Percentiles rank a stretch among this genome's conserved stretches.
Conservation (phyloP, 2,329 filamentous ascomycete genomes). For the Neodidymelliopsis sp. region DNA sequence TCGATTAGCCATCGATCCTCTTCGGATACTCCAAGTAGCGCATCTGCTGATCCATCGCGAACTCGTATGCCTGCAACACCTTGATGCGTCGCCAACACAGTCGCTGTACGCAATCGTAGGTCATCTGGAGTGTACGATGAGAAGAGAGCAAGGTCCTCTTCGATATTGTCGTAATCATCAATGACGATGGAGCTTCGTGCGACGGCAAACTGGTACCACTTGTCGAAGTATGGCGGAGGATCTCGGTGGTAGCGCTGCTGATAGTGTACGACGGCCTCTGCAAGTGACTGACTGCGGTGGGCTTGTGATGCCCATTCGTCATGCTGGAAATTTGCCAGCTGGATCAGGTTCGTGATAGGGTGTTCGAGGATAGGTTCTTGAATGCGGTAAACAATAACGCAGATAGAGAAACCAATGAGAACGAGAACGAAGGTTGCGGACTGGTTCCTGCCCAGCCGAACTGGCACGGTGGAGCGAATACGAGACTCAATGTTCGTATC, state of each 20-base stretch:
- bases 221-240: slow-evolving; percentile 67
- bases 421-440: slow-evolving; percentile 46
- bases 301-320: slow-evolving; percentile 59
- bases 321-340: slow-evolving; percentile 57
- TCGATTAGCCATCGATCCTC: slow-evolving; percentile 67
- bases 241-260: slow-evolving; percentile 59
- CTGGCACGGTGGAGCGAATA: slow-evolving; percentile 36
- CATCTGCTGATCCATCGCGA: slow-evolving; percentile 58
- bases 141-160: slow-evolving; percentile 64
- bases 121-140: slow-evolving; percentile 59
- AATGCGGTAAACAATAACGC: slow-evolving; percentile 46
- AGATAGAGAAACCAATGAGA: slow-evolving; percentile 49
- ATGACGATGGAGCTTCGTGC: slow-evolving; percentile 61
- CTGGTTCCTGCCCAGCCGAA: slow-evolving; percentile 45
- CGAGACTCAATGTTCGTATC: slow-evolving; percentile 41
- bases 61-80: slow-evolving; percentile 65
- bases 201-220: slow-evolving; percentile 66
- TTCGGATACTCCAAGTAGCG: slow-evolving; percentile 55
- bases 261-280: slow-evolving; percentile 61
- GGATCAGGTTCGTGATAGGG: slow-evolving; percentile 64
- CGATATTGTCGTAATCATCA: slow-evolving; percentile 68
- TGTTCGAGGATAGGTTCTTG: slow-evolving; percentile 56
- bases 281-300: slow-evolving; percentile 56
- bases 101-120: slow-evolving; percentile 61
- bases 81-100: slow-evolving; percentile 61